phyloP scores from a whole-genome alignment of 257 asterid species.

The Solanum phureja region DNA sequence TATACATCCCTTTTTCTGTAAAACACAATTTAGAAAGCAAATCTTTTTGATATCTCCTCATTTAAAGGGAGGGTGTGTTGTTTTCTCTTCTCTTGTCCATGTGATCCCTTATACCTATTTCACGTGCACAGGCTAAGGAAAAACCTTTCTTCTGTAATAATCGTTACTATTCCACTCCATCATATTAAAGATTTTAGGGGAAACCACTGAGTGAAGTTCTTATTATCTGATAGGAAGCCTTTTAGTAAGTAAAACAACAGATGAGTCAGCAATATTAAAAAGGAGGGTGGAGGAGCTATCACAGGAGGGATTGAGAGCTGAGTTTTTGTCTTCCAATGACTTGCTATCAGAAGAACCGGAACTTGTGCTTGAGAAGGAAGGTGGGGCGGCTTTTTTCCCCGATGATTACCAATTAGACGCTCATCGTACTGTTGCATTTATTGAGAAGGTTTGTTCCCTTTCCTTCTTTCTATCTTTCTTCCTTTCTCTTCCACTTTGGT shows the following conservation, averaged over 20 bases:
- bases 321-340: constrained; percentile 49
- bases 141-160: not conserved
- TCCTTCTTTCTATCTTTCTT: not conserved
- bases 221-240: constrained; percentile 50
- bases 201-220: constrained; percentile 1
- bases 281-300: constrained; percentile 48
- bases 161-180: not conserved
- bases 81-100: not conserved
- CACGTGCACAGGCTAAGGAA: not conserved
- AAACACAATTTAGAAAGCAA: not conserved
- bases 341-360: constrained; percentile 66
- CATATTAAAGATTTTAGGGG: not conserved
- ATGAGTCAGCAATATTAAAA: constrained; percentile 42
- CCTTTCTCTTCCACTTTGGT: not conserved
- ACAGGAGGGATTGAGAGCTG: constrained; percentile 62
- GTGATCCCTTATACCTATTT: not conserved
- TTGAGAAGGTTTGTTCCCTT: constrained; percentile 50
- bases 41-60: not conserved
- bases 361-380: constrained; percentile 56
- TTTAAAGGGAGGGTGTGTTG: not conserved
- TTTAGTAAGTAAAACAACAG: constrained; percentile 72
- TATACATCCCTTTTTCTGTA: not conserved
- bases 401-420: constrained; percentile 89
- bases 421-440: constrained; percentile 50
- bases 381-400: constrained; percentile 73